Conservation (phyloP, 2,329 filamentous ascomycete species). For the Cytospora mali region DNA sequence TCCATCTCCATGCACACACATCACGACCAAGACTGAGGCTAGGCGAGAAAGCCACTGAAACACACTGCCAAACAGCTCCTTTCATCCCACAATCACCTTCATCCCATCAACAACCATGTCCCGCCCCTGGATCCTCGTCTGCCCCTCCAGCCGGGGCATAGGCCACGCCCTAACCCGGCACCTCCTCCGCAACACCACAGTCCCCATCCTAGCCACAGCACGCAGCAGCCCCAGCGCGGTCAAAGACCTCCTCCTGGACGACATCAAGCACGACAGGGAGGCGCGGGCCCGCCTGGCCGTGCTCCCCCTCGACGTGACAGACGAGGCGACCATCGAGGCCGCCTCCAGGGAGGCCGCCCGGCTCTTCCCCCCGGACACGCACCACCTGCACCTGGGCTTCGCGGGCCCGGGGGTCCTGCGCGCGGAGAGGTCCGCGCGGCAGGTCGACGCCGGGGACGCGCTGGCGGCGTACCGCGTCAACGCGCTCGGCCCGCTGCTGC, state of each 20-base stretch:
- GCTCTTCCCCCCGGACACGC: conserved; percentile 52
- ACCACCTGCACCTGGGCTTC: conserved; percentile 70
- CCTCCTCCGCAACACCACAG: conserved; percentile 49
- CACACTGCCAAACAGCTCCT: not conserved
- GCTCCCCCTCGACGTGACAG: conserved; percentile 49
- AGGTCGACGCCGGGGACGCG: conserved; percentile 63
- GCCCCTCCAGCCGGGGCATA: conserved; percentile 52
- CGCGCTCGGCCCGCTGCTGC: conserved; percentile 70
- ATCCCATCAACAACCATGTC: conserved; percentile 39
- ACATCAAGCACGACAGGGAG: conserved; percentile 33
- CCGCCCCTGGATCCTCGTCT: conserved; percentile 54
- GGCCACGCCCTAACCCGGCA: conserved; percentile 52
- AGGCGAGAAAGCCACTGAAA: not conserved
- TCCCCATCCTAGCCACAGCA: conserved; percentile 52
- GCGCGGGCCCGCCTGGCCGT: conserved; percentile 43
- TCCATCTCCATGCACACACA: not conserved
- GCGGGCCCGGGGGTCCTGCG: conserved; percentile 71
- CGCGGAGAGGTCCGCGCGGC: conserved; percentile 70
- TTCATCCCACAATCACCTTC: not conserved
- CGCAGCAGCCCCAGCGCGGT: conserved; percentile 42
- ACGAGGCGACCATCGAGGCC: conserved; percentile 64
- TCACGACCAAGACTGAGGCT: not conserved
- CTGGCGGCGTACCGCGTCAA: conserved; percentile 75
- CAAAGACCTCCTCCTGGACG: conserved; percentile 40
- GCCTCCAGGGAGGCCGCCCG: conserved; percentile 54